A percentile compares a stretch with the other conserved stretches of the same genome.
Conservation (phyloP, 192 early-diverging fungal genomes). For the Pilaira anomala region DNA sequence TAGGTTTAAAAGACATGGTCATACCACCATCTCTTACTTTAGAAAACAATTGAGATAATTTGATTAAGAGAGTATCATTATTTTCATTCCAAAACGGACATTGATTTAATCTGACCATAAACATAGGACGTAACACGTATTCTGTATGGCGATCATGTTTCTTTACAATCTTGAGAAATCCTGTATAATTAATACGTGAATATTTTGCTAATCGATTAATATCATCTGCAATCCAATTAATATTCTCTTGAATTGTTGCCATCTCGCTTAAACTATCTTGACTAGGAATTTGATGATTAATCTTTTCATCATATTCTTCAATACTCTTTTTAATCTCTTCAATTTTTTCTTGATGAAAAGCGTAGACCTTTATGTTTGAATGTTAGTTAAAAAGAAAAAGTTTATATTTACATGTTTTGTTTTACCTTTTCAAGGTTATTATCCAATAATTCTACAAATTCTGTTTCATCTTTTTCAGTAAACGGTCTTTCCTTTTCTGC, state of each 20-base stretch:
- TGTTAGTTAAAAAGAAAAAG: conserved; percentile 2
- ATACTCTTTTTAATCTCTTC: conserved; percentile 70
- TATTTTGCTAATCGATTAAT: conserved; percentile 76
- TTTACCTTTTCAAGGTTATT: conserved; percentile 85
- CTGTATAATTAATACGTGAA: conserved; percentile 78
- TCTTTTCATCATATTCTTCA: conserved; percentile 58
- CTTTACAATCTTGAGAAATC: conserved; percentile 92
- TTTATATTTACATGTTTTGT: neutral
- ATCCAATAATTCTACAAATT: conserved; percentile 88
- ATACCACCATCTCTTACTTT: conserved; percentile 54
- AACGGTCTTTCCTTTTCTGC: conserved; percentile 61
- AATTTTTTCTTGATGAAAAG: conserved; percentile 71
- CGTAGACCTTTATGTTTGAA: conserved; percentile 49
- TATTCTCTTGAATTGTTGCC: conserved; percentile 52
- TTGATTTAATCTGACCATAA: conserved; percentile 77
- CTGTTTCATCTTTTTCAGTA: conserved; percentile 84
- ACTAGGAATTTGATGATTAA: conserved; percentile 41
- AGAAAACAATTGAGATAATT: conserved; percentile 78
- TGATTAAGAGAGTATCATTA: conserved; percentile 81
- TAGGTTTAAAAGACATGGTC: conserved; percentile 37
- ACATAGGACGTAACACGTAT: conserved; percentile 73
- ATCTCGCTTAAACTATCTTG: conserved; percentile 51
- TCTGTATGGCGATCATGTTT: conserved; percentile 95
- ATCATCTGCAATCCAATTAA: conserved; percentile 73
- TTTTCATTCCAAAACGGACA: conserved; percentile 83